Evolutionary conservation across 805 yeast genomes (phyloP).

Genomic region (Candida suzukii): DNA sequence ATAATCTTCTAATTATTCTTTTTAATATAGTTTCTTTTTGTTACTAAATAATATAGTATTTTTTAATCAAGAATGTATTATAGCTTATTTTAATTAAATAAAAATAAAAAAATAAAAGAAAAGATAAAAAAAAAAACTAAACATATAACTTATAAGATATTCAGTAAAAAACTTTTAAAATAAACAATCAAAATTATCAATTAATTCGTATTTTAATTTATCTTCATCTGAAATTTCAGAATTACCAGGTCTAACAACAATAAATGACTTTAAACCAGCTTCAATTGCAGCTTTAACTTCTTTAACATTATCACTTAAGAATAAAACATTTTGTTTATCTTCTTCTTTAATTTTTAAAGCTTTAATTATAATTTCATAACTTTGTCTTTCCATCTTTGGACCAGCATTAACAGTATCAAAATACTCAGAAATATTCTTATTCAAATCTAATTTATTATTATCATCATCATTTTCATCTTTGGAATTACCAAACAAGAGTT

Average conservation of each 20-base stretch:
- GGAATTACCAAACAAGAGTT: slow-evolving; percentile 64
- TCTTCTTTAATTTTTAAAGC: slow-evolving; percentile 19
- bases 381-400: slow-evolving; percentile 45
- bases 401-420: slow-evolving; percentile 87
- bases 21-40: too few relatives aligned
- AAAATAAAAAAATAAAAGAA: not conserved
- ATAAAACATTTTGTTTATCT: slow-evolving; percentile 35
- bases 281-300: slow-evolving; percentile 72
- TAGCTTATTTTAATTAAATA: not conserved
- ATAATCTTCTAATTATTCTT: too few relatives aligned
- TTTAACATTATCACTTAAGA: slow-evolving; percentile 71
- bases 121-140: not conserved
- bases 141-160: not conserved
- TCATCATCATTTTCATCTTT: slow-evolving; percentile 19
- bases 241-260: slow-evolving; percentile 77
- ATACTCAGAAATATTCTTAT: slow-evolving; percentile 50
- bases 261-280: slow-evolving; percentile 51
- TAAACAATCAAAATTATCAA: slow-evolving; percentile 24
- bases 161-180: not conserved
- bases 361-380: slow-evolving; percentile 52
- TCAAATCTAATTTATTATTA: slow-evolving; percentile 38
- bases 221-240: slow-evolving; percentile 36
- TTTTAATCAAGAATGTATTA: too few relatives aligned
- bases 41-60: too few relatives aligned
- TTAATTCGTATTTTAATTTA: slow-evolving; percentile 14